Conservation (phyloP, 306 rosid genomes). For the Boehmeria nivea region DNA sequence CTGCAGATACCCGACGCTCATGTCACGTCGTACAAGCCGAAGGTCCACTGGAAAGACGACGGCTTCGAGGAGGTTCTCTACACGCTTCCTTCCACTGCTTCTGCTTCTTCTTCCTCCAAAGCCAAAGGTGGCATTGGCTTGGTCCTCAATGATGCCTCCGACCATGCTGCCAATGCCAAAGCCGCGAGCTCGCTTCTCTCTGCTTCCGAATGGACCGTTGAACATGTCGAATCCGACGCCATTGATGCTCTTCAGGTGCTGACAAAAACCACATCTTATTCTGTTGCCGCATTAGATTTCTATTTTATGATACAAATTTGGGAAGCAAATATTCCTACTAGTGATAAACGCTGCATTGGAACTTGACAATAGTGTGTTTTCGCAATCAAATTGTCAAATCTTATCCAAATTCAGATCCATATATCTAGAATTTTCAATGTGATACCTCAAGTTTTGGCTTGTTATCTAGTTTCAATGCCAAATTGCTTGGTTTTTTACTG, state of each 20-base stretch:
- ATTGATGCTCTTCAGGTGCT: slow-evolving; percentile 90
- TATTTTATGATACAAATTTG: too few species aligned
- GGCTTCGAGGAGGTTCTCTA: slow-evolving; percentile 81
- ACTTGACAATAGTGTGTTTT: too few species aligned
- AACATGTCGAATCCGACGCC: slow-evolving; percentile 77
- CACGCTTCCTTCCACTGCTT: slow-evolving; percentile 44
- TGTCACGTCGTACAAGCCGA: slow-evolving; percentile 83
- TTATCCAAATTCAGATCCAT: too few species aligned
- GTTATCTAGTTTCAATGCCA: too few species aligned
- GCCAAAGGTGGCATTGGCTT: slow-evolving; percentile 78
- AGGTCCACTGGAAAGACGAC: slow-evolving; percentile 84
- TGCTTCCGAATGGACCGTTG: slow-evolving; percentile 63
- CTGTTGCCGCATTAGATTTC: too few species aligned
- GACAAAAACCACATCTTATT: too few species aligned
- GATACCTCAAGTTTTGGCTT: too few species aligned
- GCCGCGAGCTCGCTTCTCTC: slow-evolving; percentile 39
- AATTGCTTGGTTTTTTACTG: too few species aligned
- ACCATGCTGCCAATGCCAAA: slow-evolving; percentile 46
- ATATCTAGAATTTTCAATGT: too few species aligned
- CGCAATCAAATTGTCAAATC: too few species aligned
- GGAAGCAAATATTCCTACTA: too few species aligned
- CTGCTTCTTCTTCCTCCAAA: slow-evolving; percentile 23
- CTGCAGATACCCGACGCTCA: slow-evolving; percentile 87
- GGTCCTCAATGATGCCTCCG: slow-evolving; percentile 52
- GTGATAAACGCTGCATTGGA: too few species aligned